phyloP scores from a whole-genome alignment of 345 rosid genomes.

The Populus simonii region DNA sequence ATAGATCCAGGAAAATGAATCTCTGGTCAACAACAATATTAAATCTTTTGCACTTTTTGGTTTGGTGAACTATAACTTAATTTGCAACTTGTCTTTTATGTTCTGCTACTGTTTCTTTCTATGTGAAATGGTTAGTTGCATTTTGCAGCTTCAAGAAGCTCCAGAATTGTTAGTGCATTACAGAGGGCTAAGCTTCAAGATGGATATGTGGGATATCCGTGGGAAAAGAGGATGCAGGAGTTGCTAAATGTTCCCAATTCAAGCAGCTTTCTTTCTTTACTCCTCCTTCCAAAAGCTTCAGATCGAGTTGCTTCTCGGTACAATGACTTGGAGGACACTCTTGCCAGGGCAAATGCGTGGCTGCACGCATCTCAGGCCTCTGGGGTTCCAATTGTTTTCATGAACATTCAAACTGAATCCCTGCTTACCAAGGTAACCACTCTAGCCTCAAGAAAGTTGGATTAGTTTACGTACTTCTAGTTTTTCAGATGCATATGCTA shows the following conservation, averaged over 20 bases:
- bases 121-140: slow-evolving; percentile 6
- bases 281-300: slow-evolving; percentile 84
- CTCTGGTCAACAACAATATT: background rate
- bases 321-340: slow-evolving; percentile 93
- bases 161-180: slow-evolving; percentile 75
- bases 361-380: slow-evolving; percentile 70
- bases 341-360: slow-evolving; percentile 92
- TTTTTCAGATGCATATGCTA: no score
- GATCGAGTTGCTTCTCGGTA: slow-evolving; percentile 71
- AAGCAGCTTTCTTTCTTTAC: slow-evolving; percentile 79
- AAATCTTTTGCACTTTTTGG: background rate
- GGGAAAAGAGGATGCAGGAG: slow-evolving; percentile 74
- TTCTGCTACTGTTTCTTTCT: background rate
- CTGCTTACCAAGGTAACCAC: slow-evolving; percentile 78
- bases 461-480: background rate
- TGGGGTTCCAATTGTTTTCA: slow-evolving; percentile 79
- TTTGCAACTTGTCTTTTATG: background rate
- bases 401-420: slow-evolving; percentile 91
- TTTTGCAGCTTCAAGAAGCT: slow-evolving; percentile 66
- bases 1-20: background rate
- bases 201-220: slow-evolving; percentile 85
- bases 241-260: slow-evolving; percentile 63
- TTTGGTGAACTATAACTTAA: background rate
- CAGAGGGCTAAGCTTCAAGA: slow-evolving; percentile 75
- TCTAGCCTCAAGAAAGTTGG: background rate